Percentiles rank a stretch among this genome's conserved stretches.
Evolutionary conservation across 2,329 filamentous ascomycete genomes (phyloP).

Genomic region (Claviceps humidiphila): DNA sequence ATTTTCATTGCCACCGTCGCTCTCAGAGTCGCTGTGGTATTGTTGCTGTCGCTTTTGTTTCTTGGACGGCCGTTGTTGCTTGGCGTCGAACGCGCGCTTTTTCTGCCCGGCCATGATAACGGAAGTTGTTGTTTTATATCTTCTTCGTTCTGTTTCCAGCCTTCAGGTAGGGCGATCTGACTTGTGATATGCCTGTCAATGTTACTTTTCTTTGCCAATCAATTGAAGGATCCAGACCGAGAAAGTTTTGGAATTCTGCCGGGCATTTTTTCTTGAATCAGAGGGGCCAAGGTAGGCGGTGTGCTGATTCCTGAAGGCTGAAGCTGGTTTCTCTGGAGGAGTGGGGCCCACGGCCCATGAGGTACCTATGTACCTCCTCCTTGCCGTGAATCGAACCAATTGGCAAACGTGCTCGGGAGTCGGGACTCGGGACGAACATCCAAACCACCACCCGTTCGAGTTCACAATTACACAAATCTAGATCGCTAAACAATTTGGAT

Average conservation of each 20-base stretch:
- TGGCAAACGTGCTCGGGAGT: too few species aligned
- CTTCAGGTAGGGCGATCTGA: background rate
- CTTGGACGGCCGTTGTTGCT: conserved; percentile 31
- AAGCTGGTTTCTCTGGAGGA: background rate
- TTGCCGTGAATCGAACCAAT: too few species aligned
- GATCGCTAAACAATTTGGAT: too few species aligned
- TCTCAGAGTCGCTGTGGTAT: conserved; percentile 40
- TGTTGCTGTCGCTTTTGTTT: conserved; percentile 34
- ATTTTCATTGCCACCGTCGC: conserved; percentile 17
- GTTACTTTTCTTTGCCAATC: background rate
- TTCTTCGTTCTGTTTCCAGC: background rate
- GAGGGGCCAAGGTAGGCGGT: conserved; percentile 7
- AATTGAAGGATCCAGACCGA: too few species aligned
- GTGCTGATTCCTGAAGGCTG: background rate
- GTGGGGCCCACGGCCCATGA: too few species aligned
- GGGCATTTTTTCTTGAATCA: conserved; percentile 6
- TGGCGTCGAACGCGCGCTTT: conserved; percentile 19
- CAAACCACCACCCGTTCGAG: too few species aligned
- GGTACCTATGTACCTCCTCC: too few species aligned
- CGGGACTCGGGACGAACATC: too few species aligned
- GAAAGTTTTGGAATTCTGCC: conserved; percentile 10
- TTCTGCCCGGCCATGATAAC: conserved; percentile 22
- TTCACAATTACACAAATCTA: too few species aligned
- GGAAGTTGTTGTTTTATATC: conserved; percentile 4
- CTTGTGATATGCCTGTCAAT: background rate